Percentiles rank a stretch among this genome's conserved stretches.
Conservation (phyloP, 1,139 yeast species). For the Hyphopichia pseudoburtonii region DNA sequence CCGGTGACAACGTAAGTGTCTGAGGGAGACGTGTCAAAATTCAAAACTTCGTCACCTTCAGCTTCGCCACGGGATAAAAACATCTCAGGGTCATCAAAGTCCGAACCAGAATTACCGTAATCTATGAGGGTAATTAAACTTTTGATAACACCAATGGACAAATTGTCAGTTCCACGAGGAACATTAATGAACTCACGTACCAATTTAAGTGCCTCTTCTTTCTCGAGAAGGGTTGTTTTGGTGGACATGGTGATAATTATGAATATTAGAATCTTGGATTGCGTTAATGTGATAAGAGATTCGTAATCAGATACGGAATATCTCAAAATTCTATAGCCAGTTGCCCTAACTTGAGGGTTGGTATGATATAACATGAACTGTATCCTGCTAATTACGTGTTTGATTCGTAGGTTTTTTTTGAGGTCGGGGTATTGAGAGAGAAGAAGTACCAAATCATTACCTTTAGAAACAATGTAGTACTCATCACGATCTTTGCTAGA, state of each 20-base stretch:
- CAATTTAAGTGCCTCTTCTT: slow-evolving; percentile 77
- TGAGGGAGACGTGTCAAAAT: slow-evolving; percentile 1
- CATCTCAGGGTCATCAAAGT: slow-evolving; percentile 9
- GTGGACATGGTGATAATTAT: slow-evolving; percentile 66
- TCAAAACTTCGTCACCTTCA: slow-evolving; percentile 6
- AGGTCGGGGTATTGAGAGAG: slow-evolving; percentile 61
- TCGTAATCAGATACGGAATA: slow-evolving; percentile 57
- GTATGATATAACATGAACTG: slow-evolving; percentile 60
- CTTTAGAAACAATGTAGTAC: slow-evolving; percentile 51
- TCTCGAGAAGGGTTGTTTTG: slow-evolving; percentile 54
- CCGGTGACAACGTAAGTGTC: slow-evolving; percentile 27
- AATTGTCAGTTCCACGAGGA: slow-evolving; percentile 53
- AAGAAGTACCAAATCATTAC: slow-evolving; percentile 62
- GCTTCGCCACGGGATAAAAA: slow-evolving; percentile 12
- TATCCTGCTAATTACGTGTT: slow-evolving; percentile 59
- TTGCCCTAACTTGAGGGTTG: slow-evolving; percentile 65
- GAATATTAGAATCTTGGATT: slow-evolving; percentile 58
- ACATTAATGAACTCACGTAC: slow-evolving; percentile 62
- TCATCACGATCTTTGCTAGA: slow-evolving; percentile 37
- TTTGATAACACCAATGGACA: slow-evolving; percentile 68
- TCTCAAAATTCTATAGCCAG: slow-evolving; percentile 75
- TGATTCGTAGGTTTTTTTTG: slow-evolving; percentile 62
- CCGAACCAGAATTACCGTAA: slow-evolving; percentile 34
- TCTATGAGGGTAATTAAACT: slow-evolving; percentile 75
- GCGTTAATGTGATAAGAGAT: slow-evolving; percentile 47